A percentile compares a stretch with the other conserved stretches of the same genome.
Evolutionary conservation across 2,329 filamentous ascomycete genomes (phyloP).

Genomic region (Mollisiaceae sp.): DNA sequence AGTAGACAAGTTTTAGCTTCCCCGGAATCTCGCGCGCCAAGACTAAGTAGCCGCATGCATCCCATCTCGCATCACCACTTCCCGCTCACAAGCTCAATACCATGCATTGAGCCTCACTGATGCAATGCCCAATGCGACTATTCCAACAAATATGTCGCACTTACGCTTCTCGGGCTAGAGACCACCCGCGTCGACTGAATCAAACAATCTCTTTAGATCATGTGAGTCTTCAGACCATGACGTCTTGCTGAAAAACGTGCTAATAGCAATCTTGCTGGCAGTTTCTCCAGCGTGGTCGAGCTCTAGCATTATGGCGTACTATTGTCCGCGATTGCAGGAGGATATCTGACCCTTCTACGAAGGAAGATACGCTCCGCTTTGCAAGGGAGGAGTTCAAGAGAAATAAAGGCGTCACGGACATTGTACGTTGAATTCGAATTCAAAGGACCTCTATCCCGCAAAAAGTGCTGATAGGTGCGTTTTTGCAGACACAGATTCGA

Average conservation of each 20-base stretch:
- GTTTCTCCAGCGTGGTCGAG: constrained; percentile 64
- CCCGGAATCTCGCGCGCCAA: background rate
- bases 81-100: background rate
- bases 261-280: constrained; percentile 8
- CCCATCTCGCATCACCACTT: background rate
- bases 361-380: constrained; percentile 60
- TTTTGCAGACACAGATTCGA: constrained; percentile 59
- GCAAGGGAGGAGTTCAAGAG: constrained; percentile 66
- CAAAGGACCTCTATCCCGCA: background rate
- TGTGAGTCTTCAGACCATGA: constrained; percentile 47
- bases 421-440: constrained; percentile 49
- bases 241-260: background rate
- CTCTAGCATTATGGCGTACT: constrained; percentile 61
- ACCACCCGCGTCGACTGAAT: constrained; percentile 45
- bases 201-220: constrained; percentile 62
- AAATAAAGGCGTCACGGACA: constrained; percentile 59
- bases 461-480: constrained; percentile 8
- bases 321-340: constrained; percentile 59
- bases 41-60: background rate
- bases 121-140: constrained; percentile 31
- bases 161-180: constrained; percentile 28
- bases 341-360: constrained; percentile 57
- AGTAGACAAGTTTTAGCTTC: background rate
- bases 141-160: constrained; percentile 26
- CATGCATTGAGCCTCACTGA: constrained; percentile 9